Evolutionary conservation across 225 moss, liverwort and hornwort genomes (phyloP).

Genomic region (Straminergon stramineum): DNA sequence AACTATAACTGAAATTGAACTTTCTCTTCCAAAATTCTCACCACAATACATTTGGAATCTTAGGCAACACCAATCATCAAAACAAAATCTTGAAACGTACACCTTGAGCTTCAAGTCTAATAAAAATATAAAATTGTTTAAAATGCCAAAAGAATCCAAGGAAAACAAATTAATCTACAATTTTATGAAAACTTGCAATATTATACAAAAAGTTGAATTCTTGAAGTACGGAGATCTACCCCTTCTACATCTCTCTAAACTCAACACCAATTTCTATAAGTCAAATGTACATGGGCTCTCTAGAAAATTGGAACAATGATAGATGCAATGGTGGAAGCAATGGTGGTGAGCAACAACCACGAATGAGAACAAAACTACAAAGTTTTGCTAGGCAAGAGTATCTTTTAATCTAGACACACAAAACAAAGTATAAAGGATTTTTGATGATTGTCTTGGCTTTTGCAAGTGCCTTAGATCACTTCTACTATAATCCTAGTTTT

Average conservation of each 20-base stretch:
- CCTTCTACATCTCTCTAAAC: background rate
- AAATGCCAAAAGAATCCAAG: rapidly evolving
- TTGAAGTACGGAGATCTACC: rapidly evolving
- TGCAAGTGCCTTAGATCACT: background rate
- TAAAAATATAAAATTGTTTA: background rate
- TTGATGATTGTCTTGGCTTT: background rate
- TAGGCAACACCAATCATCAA: rapidly evolving
- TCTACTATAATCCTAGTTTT: rapidly evolving
- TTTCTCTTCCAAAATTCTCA: background rate
- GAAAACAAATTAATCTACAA: background rate
- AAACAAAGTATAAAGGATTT: background rate
- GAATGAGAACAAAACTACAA: rapidly evolving
- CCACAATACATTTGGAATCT: rapidly evolving
- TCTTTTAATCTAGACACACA: rapidly evolving
- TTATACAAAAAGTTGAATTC: rapidly evolving
- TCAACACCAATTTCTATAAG: rapidly evolving
- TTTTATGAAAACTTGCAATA: background rate
- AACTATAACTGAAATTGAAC: background rate
- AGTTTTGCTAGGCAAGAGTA: rapidly evolving
- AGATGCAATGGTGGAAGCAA: rapidly evolving
- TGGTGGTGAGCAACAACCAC: rapidly evolving
- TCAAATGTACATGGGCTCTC: rapidly evolving
- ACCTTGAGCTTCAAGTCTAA: background rate
- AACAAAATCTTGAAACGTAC: rapidly evolving
- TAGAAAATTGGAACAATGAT: no score